Evolutionary conservation across 352 stramenopile species (phyloP).

Genomic region (Blastocystis sp.): DNA sequence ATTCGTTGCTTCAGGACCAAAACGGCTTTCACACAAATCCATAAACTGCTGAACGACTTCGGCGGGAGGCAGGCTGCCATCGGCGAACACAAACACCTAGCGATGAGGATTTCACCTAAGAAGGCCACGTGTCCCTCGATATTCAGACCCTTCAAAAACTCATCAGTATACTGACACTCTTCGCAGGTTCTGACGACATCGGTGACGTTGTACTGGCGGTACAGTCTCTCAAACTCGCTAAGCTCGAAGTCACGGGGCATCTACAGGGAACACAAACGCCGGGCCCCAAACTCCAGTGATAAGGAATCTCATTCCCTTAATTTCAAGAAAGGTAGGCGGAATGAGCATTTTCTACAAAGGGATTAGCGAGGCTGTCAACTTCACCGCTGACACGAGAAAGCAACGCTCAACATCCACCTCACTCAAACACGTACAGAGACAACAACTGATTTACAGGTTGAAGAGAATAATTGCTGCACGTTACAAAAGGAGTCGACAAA

Average conservation of each 20-base stretch:
- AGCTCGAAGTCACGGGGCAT: conserved; percentile 69
- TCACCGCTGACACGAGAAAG: no score
- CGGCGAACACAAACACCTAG: conserved; percentile 62
- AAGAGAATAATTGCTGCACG: neutral
- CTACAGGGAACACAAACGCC: neutral
- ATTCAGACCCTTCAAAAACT: conserved; percentile 50
- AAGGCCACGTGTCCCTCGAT: conserved; percentile 56
- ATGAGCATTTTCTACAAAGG: conserved; percentile 47
- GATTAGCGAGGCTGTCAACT: neutral
- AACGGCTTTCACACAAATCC: conserved; percentile 51
- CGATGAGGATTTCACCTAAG: neutral
- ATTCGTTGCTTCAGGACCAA: conserved; percentile 44
- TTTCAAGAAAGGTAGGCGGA: conserved; percentile 66
- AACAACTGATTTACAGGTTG: neutral
- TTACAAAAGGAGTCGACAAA: neutral
- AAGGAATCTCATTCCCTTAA: conserved; percentile 68
- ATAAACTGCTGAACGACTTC: conserved; percentile 65
- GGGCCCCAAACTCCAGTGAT: conserved; percentile 58
- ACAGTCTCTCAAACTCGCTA: conserved; percentile 57
- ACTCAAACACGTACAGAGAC: neutral
- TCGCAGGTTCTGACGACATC: conserved; percentile 68
- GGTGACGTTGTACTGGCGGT: conserved; percentile 66
- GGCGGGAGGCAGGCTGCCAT: conserved; percentile 54
- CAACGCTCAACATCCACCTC: neutral
- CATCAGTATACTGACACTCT: conserved; percentile 66